phyloP scores from a whole-genome alignment of 768 basidiomycete genomes.

The Leccinum imitatum region DNA sequence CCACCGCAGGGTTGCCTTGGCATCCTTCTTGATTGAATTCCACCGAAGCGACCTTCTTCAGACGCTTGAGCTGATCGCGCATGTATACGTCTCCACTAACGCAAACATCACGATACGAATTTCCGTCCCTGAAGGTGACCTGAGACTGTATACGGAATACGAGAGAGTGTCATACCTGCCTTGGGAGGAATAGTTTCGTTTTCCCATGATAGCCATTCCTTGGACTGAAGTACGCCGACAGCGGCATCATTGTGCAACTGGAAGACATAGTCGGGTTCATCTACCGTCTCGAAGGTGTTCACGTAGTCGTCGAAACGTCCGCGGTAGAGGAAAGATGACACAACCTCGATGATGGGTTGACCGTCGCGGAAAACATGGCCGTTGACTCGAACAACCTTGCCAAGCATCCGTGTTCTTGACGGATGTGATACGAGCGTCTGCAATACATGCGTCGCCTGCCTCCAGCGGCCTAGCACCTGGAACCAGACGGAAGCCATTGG shows the following conservation, averaged over 20 bases:
- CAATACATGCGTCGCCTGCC: slow-evolving; percentile 87
- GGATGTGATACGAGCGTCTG: slow-evolving; percentile 85
- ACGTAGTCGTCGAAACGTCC: slow-evolving; percentile 91
- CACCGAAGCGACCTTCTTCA: slow-evolving; percentile 86
- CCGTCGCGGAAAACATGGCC: slow-evolving; percentile 77
- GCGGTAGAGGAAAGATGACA: slow-evolving; percentile 95
- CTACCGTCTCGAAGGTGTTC: slow-evolving; percentile 92
- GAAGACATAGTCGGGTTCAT: slow-evolving; percentile 87
- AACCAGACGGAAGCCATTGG: slow-evolving; percentile 92
- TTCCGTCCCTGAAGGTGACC: slow-evolving; percentile 89
- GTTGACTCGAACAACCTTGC: slow-evolving; percentile 91
- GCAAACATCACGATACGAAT: slow-evolving; percentile 73
- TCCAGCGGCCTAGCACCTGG: slow-evolving; percentile 73
- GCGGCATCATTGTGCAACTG: slow-evolving; percentile 71
- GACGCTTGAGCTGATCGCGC: slow-evolving; percentile 82
- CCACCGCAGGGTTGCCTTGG: slow-evolving; percentile 89
- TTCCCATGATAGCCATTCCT: slow-evolving; percentile 98
- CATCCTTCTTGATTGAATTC: slow-evolving; percentile 85
- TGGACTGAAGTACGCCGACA: slow-evolving; percentile 89
- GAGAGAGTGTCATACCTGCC: slow-evolving; percentile 67
- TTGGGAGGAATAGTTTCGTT: slow-evolving; percentile 75
- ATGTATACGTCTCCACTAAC: slow-evolving; percentile 87
- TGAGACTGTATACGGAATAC: slow-evolving; percentile 89
- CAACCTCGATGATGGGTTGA: slow-evolving; percentile 86
- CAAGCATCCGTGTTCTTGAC: slow-evolving; percentile 85